Conservation (phyloP, 352 stramenopile species). For the Lagenidium giganteum region DNA sequence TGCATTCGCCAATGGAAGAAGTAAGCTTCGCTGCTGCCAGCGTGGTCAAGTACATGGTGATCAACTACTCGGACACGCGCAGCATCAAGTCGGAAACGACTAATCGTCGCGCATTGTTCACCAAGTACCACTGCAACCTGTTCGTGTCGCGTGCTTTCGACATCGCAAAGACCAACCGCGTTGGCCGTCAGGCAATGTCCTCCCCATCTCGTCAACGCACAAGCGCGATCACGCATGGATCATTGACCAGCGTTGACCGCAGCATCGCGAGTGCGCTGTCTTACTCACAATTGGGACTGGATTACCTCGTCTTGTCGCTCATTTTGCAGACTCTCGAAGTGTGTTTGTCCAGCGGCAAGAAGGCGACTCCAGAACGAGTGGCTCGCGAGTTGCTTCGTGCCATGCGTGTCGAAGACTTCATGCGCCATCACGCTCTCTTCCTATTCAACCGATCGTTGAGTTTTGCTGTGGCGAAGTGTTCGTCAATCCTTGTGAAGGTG, state of each 20-base stretch:
- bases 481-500: conserved; percentile 83
- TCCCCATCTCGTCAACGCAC: conserved; percentile 18
- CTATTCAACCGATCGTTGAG: conserved; percentile 82
- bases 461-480: conserved; percentile 83
- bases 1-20: conserved; percentile 83
- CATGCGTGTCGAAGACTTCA: conserved; percentile 86
- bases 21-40: conserved; percentile 78
- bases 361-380: conserved; percentile 75
- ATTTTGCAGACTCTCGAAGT: conserved; percentile 81
- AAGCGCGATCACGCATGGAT: conserved; percentile 19
- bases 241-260: conserved; percentile 17
- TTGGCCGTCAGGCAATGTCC: conserved; percentile 38
- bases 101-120: conserved; percentile 81
- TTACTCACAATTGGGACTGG: conserved; percentile 74
- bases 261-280: conserved; percentile 77
- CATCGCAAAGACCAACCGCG: conserved; percentile 67
- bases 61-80: conserved; percentile 86
- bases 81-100: conserved; percentile 83
- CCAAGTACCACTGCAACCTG: conserved; percentile 75
- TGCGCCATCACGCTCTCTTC: conserved; percentile 80
- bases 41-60: conserved; percentile 87
- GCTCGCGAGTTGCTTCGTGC: conserved; percentile 65
- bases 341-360: conserved; percentile 82
- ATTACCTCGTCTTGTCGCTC: conserved; percentile 75
- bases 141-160: conserved; percentile 83